Base-by-base conservation (phyloP, 192 early-diverging fungal genomes). In the Rhizophagus clarus region DNA sequence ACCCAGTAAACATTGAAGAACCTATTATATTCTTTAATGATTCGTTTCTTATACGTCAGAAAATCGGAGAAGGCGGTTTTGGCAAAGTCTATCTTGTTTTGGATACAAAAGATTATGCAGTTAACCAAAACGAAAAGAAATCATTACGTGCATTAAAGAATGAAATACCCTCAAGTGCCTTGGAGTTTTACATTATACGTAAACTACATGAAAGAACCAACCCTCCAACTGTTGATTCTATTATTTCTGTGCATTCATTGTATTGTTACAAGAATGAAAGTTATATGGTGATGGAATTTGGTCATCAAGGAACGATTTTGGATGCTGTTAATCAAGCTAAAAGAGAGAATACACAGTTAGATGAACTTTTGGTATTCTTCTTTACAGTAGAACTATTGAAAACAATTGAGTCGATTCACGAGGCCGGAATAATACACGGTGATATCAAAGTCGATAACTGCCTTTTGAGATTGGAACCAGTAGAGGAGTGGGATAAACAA, bases 371-470 rank as follows among this genome's bases (percentile, higher is more conserved):
- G n/a, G 76, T 69, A 15, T 29, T 78, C 40, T 79, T 82, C 37
- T 79, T 85, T 15, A 76, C 74, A 0, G 14, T 79, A 12, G 40
- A 67, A 37, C n/a, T 85, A 24, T 29, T 85, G 11, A 37, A 83
- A n/a, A 40, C 49, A 8, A 51, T 87, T 11, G 26, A 45, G 14
- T 62, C 73, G 3, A 70, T 84, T 31, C 85, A 87, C 42, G 9
- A 29, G 14, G 51, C 32, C 8, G 73, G 75, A 20, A 80, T 84
- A 32, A 51, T 83, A 34, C 85, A 87, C 74, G 72, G 76, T 37
- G 85, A 87, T 71, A 61, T 87, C 29, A 84, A 84, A 60, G 42
- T 74, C 0, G 83, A 84, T 42, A 87, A 87, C 74, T 71, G 42
- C 61, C 51, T 79, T 37, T 42, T 79, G 7, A 49, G 77, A 24